Evolutionary conservation across 1,139 yeast species (phyloP).

Genomic region (Blastobotrys apis): DNA sequence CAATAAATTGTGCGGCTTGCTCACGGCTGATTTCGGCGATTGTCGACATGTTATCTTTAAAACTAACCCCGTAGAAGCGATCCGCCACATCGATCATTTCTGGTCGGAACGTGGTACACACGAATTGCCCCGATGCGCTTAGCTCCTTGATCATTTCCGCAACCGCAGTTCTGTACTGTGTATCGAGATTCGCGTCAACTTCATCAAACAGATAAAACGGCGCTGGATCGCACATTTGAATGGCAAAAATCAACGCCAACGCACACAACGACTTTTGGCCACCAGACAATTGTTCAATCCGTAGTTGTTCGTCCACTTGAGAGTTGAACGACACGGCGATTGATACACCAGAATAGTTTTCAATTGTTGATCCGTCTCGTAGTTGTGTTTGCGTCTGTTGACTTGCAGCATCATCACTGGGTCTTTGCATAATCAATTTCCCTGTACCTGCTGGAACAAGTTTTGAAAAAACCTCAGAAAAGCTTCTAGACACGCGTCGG

Average conservation of each 20-base stretch:
- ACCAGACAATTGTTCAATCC: constrained; percentile 89
- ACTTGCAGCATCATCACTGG: constrained; percentile 26
- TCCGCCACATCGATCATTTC: constrained; percentile 89
- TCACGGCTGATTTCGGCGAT: constrained; percentile 65
- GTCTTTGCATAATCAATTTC: constrained; percentile 59
- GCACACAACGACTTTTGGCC: constrained; percentile 97
- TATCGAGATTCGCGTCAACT: constrained; percentile 91
- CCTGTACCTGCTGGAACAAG: constrained; percentile 86
- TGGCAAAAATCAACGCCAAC: constrained; percentile 84
- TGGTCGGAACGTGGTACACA: constrained; percentile 92
- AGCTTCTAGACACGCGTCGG: constrained; percentile 67
- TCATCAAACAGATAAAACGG: constrained; percentile 95
- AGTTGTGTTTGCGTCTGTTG: constrained; percentile 9
- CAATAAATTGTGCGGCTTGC: constrained; percentile 78
- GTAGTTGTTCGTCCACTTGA: constrained; percentile 77
- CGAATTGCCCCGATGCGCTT: constrained; percentile 63
- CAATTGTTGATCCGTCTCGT: constrained; percentile 25
- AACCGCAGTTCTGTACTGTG: constrained; percentile 86
- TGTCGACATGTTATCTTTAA: constrained; percentile 75
- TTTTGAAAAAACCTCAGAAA: constrained; percentile 67
- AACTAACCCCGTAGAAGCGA: constrained; percentile 82
- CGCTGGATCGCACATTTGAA: constrained; percentile 93
- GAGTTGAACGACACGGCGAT: constrained; percentile 90
- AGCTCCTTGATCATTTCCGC: constrained; percentile 69
- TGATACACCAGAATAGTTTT: constrained; percentile 74